Evolutionary conservation across 1,139 yeast species (phyloP).

Genomic region (Pichia norvegensis): DNA sequence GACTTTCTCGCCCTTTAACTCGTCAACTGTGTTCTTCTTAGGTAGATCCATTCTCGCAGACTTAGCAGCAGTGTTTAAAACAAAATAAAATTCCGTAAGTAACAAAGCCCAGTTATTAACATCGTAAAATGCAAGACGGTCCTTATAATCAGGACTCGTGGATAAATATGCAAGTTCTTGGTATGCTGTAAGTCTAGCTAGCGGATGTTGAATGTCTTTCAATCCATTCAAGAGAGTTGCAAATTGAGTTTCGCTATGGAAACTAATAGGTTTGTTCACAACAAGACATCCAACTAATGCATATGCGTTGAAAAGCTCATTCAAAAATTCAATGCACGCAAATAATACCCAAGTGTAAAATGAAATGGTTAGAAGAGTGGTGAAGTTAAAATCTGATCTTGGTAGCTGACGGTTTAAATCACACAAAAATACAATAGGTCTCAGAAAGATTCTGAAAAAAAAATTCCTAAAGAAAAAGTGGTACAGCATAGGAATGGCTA

Average conservation of each 20-base stretch:
- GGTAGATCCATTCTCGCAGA: slow-evolving; percentile 31
- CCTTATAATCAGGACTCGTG: slow-evolving; percentile 39
- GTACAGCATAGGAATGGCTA: slow-evolving; percentile 43
- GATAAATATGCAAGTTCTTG: slow-evolving; percentile 65
- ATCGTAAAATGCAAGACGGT: slow-evolving; percentile 48
- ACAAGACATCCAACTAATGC: slow-evolving; percentile 78
- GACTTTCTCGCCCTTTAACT: slow-evolving; percentile 3
- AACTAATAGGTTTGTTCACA: slow-evolving; percentile 61
- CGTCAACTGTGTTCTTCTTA: slow-evolving; percentile 24
- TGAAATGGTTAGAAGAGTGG: slow-evolving; percentile 32
- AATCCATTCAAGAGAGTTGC: slow-evolving; percentile 71
- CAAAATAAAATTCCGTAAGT: slow-evolving; percentile 50
- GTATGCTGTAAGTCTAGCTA: slow-evolving; percentile 61
- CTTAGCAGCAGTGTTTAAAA: slow-evolving; percentile 41
- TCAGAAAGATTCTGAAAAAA: slow-evolving; percentile 13
- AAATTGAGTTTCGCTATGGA: slow-evolving; percentile 62
- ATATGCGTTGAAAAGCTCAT: slow-evolving; percentile 62
- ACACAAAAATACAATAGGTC: slow-evolving; percentile 17
- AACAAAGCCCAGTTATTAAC: slow-evolving; percentile 46
- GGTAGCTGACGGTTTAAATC: slow-evolving; percentile 32
- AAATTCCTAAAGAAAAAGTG: slow-evolving; percentile 36
- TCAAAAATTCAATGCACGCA: slow-evolving; percentile 53
- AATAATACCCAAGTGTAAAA: slow-evolving; percentile 30
- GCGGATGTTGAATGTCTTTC: slow-evolving; percentile 42
- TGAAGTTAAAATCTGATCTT: slow-evolving; percentile 34